Base-by-base conservation (phyloP, 108 stramenopile species). In the Aurantiochytrium sp. region DNA sequence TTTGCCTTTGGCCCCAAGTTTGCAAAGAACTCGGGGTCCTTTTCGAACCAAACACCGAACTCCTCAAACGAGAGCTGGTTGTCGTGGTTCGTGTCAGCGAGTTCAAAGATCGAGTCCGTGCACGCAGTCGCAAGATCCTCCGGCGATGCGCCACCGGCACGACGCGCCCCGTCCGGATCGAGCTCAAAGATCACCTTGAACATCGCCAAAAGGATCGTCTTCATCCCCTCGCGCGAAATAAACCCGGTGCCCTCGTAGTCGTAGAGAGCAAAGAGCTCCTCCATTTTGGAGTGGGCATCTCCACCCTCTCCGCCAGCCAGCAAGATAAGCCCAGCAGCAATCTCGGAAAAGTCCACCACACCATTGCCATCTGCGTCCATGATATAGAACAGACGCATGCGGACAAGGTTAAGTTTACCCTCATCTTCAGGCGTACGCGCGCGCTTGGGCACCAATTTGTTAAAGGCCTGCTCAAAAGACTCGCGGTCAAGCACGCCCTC, bases 341-440 rank as follows among this genome's bases (percentile, higher is more conserved):
- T 72, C 60, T 91, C 91, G 5, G 89, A 60, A 55, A 91, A 89
- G 89, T 89, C 89, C 45, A 89, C 89, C 12, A 42, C 59, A 4
- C 73, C 91, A n/a, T 18, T 69, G 44, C 58, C 45, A 25, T 49
- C 89, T 23, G 44, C 51, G 60, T 91, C 83, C 88, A 89, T 88
- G 42, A 51, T 8, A 44, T 87, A 21, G 73, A 89, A 91, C 28
- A 91, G 42, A 47, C 60, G 60, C 21, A n/a, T 23, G 18, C 28
- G 88, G 5, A 88, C 44, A 5, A 60, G 44, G 45, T 83, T 47
- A 8, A 83, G 23, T 45, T 83, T 83, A 18, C 18, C 49, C 45
- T 83, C n/a, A 6, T 83, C 76, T 25, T 53, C 76, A 35, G 76
- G 76, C 44, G 49, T 83, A 12, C 45, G 76, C 51, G 14, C 51